Conservation (phyloP, 352 stramenopile species). For the Pelagophyceae sp. region DNA sequence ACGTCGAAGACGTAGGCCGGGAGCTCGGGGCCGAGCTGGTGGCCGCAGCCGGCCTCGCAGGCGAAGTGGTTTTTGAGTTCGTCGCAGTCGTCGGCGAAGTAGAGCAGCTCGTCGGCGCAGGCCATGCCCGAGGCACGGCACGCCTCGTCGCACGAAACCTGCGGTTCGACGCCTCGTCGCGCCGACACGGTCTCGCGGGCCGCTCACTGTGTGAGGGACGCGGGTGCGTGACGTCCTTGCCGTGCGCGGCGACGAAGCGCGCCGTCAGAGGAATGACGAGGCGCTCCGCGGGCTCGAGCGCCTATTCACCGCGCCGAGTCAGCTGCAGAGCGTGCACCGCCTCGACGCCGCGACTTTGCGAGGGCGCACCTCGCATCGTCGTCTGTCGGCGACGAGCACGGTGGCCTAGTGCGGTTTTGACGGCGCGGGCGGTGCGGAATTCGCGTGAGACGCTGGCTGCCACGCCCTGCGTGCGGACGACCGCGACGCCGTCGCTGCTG, state of each 20-base stretch:
- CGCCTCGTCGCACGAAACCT: not conserved
- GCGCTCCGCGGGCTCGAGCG: not conserved
- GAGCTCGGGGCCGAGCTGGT: slow-evolving; percentile 16
- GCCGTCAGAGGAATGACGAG: not conserved
- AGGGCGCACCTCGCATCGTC: too few species aligned
- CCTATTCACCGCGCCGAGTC: too few species aligned
- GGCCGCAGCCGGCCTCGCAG: slow-evolving; percentile 19
- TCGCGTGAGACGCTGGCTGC: too few species aligned
- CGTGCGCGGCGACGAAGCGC: not conserved
- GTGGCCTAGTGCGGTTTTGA: too few species aligned
- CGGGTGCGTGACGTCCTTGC: not conserved
- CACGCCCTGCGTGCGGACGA: not conserved
- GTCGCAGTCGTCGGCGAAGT: slow-evolving; percentile 12
- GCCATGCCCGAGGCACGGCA: not conserved
- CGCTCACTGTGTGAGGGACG: too few species aligned
- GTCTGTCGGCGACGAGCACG: not conserved
- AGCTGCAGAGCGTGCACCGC: too few species aligned
- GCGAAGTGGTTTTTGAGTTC: not conserved
- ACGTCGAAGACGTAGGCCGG: not conserved
- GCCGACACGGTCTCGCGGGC: too few species aligned
- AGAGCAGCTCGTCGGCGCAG: not conserved
- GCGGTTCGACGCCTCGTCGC: too few species aligned
- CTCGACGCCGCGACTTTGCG: too few species aligned
- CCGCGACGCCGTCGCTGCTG: not conserved
- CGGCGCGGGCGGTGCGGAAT: too few species aligned